Evolutionary conservation across 2,329 filamentous ascomycete species (phyloP).

Genomic region (Alternaria novae-zelandiae): DNA sequence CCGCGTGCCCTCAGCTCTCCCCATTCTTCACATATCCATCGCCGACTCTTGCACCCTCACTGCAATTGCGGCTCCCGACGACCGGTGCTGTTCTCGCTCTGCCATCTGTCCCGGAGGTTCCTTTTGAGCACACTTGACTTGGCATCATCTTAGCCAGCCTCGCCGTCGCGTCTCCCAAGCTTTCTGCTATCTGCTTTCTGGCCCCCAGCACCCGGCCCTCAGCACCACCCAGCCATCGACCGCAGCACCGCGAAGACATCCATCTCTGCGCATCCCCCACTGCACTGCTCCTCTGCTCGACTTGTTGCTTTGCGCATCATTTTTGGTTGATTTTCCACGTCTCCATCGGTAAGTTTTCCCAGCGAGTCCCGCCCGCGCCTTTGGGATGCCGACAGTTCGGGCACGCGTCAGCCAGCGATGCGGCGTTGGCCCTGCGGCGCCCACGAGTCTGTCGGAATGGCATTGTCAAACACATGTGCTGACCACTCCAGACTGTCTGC

Average conservation of each 20-base stretch:
- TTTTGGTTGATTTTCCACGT: background rate
- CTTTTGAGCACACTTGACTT: background rate
- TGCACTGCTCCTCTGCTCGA: background rate
- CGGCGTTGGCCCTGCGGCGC: constrained; percentile 16
- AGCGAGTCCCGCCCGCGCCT: constrained; percentile 1
- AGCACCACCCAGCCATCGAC: background rate
- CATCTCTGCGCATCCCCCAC: background rate
- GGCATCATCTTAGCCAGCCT: background rate
- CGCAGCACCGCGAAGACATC: background rate
- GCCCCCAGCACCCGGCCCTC: constrained; percentile 3
- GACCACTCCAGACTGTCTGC: constrained; percentile 12
- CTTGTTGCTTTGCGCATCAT: background rate
- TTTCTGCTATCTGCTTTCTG: background rate
- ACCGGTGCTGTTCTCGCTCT: background rate
- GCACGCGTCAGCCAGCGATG: constrained; percentile 16
- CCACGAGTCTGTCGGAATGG: constrained; percentile 11
- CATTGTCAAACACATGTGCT: constrained; percentile 11
- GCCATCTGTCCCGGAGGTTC: background rate
- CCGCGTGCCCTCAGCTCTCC: constrained; percentile 9
- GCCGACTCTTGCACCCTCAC: constrained; percentile 1
- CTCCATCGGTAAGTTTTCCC: constrained; percentile 17
- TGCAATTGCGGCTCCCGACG: constrained; percentile 6
- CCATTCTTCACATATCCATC: constrained; percentile 8
- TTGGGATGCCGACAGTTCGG: constrained; percentile 20
- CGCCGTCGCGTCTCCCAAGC: background rate